Evolutionary conservation across 257 asterid species (phyloP), one percentile per base, ranked within the genome.

Genomic region (Euphrasia confusa): DNA sequence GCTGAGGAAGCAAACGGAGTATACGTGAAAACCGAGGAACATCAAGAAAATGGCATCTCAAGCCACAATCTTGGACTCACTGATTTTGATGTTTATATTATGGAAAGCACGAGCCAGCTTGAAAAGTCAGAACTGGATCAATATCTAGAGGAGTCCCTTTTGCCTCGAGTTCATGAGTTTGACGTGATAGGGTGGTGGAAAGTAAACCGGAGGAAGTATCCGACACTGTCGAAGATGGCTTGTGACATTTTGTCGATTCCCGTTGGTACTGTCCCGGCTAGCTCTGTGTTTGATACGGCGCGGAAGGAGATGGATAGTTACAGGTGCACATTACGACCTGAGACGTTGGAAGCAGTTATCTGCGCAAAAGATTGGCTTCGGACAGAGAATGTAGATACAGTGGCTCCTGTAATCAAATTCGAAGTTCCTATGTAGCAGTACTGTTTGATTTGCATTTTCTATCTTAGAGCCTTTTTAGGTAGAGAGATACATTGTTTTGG

Each of bases 121-220:
- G 71, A 88, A 3, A 87, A 76, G 70, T 61, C 97, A 1, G 99
- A 93, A 70, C 54, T 93, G 74, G 99, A 89, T 70, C 96, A 87
- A 80, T 93, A 93, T 63, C 76, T 93, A 79, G 92, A 89, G 82
- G 99, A 93, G 80, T 89, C 99, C 1, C 65, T 93, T 10, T 30
- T 89, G 75, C 99, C 97, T 0, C 84, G 99, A 0, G 96, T 84
- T 2, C 94, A 84, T 5, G 97, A 89, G 4, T 89, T 93, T 58
- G 97, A 93, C n/a, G 97, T 89, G 24, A 50, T 89, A 1, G 95
- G 96, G 10, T 93, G 97, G 97, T 93, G 99, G 99, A 87, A 89
- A 55, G 63, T 83, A 27, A 89, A 93, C 81, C 60, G 90, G 61
- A 70, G 69, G 70, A 93, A 87, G 82, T 89, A 87, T 67, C 99